A percentile compares a stretch with the other conserved stretches of the same genome.
Conservation (phyloP, 495 filamentous ascomycete species). For the Penicillium ochrochloron region DNA sequence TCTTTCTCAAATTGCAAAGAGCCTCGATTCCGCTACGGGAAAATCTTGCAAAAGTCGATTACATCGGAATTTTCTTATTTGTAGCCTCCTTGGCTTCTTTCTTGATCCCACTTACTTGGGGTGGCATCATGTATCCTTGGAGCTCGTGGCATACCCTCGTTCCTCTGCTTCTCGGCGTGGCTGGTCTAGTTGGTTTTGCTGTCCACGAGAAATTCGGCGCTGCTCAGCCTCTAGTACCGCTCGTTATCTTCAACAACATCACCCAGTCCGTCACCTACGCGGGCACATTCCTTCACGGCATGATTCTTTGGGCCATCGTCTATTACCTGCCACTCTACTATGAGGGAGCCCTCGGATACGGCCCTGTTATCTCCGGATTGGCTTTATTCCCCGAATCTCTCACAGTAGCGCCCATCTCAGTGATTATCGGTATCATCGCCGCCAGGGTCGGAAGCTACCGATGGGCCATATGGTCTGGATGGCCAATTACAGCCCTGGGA, state of each 20-base stretch:
- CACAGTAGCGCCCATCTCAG: slow-evolving; percentile 27
- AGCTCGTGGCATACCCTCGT: slow-evolving; percentile 51
- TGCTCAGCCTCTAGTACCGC: slow-evolving; percentile 41
- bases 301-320: slow-evolving; percentile 40
- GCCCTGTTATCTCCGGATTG: slow-evolving; percentile 34
- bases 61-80: slow-evolving; percentile 56
- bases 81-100: slow-evolving; percentile 48
- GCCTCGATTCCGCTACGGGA: slow-evolving; percentile 18
- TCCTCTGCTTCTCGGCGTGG: slow-evolving; percentile 33
- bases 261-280: slow-evolving; percentile 40
- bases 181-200: slow-evolving; percentile 20
- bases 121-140: slow-evolving; percentile 58
- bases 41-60: slow-evolving; percentile 52
- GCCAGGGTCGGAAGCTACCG: slow-evolving; percentile 42
- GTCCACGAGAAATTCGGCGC: slow-evolving; percentile 6
- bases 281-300: slow-evolving; percentile 44
- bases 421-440: slow-evolving; percentile 36
- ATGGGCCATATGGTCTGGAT: slow-evolving; percentile 49
- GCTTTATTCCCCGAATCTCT: slow-evolving; percentile 39
- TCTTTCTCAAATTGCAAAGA: slow-evolving; percentile 48
- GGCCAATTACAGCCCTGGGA: slow-evolving; percentile 43
- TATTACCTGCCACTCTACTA: slow-evolving; percentile 46
- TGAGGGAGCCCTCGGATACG: slow-evolving; percentile 45
- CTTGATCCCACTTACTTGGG: slow-evolving; percentile 60
- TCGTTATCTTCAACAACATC: slow-evolving; percentile 41